Evolutionary conservation across 176 grass and related monocot genomes (phyloP).

Genomic region (Lolium perenne): DNA sequence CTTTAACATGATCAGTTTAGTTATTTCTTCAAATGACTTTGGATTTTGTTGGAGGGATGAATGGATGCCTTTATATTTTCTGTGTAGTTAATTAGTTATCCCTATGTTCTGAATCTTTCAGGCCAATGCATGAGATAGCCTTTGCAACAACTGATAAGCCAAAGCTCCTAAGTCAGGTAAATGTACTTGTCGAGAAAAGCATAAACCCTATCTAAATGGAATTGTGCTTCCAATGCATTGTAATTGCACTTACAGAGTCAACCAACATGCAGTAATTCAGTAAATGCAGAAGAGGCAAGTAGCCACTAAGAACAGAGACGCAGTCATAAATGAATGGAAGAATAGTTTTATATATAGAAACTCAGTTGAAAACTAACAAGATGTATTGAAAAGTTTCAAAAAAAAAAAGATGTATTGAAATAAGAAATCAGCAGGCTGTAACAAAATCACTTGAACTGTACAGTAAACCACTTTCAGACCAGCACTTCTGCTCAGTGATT

Average conservation of each 20-base stretch:
- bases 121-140: constrained; percentile 84
- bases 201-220: not conserved
- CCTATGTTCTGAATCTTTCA: constrained; percentile 51
- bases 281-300: constrained; percentile 3
- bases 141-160: constrained; percentile 82
- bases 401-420: too few species aligned
- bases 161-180: constrained; percentile 89
- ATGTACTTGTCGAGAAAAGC: not conserved
- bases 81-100: constrained; percentile 18
- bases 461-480: not conserved
- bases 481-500: not conserved
- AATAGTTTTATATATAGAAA: not conserved
- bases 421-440: not conserved
- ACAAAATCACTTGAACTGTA: constrained; percentile 22
- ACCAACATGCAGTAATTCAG: not conserved
- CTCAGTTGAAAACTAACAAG: not conserved
- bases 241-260: not conserved
- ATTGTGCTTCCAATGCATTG: not conserved
- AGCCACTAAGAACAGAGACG: not conserved
- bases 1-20: not conserved
- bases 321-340: not conserved
- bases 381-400: too few species aligned
- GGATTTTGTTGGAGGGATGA: not conserved
- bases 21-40: not conserved
- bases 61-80: not conserved